These are phyloP conservation scores for Solanum dulcamara DNA, from an alignment of 257 asterid species.

Conservation along the genomic window DNA sequence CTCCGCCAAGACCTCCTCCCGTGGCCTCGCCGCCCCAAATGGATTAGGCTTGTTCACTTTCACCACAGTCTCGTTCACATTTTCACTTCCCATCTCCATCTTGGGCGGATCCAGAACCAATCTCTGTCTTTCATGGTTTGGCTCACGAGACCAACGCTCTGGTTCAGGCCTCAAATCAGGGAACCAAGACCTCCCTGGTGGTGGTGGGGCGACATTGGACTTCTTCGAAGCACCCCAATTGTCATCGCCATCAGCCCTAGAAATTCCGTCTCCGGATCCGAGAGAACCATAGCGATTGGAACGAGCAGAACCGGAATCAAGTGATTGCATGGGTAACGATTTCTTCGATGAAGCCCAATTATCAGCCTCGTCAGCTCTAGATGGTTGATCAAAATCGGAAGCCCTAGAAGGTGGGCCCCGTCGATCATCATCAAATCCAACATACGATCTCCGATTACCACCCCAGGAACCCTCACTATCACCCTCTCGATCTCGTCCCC, in stretches of 20 bases:
- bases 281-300: constrained; percentile 45
- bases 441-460: constrained; percentile 50
- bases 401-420: constrained; percentile 44
- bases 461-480: constrained; percentile 27
- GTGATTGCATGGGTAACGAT: constrained; percentile 23
- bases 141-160: constrained; percentile 69
- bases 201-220: constrained; percentile 24
- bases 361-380: constrained; percentile 86
- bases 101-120: constrained; percentile 25
- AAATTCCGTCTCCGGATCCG: constrained; percentile 54
- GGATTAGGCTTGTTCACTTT: constrained; percentile 73
- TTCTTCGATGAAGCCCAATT: constrained; percentile 80
- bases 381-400: constrained; percentile 56
- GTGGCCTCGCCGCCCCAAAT: constrained; percentile 91
- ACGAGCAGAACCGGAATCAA: constrained; percentile 16
- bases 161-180: constrained; percentile 47
- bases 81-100: constrained; percentile 1
- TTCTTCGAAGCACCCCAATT: constrained; percentile 68
- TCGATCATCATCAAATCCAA: constrained; percentile 49
- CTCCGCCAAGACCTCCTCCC: constrained; percentile 93
- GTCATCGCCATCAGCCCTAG: constrained; percentile 87
- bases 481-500: constrained; percentile 22
- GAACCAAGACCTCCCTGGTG: constrained; percentile 30
- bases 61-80: constrained; percentile 18
- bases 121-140: constrained; percentile 21